Base-by-base conservation (phyloP, 2,329 filamentous ascomycete genomes). In the Diaporthe sp. region DNA sequence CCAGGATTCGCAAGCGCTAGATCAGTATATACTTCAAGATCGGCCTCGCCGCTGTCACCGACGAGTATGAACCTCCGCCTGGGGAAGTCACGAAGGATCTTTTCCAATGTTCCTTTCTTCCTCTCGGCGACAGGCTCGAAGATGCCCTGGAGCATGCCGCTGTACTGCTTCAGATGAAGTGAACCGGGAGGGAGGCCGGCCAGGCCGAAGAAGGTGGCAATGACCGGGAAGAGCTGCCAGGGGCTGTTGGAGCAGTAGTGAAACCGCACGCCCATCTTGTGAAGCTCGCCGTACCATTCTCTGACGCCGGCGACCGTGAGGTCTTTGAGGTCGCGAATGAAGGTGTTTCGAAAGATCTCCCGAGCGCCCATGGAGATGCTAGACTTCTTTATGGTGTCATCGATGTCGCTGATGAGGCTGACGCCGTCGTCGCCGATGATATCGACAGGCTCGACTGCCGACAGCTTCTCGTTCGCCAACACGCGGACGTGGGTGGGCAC, bases 231-330 rank as follows among this genome's bases (percentile, higher is more conserved):
- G 9, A 99, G 89, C 82, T 99, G 97, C 97, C 97, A 99, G 0
- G 97, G 97, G 68, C 96, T 97, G 83, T 99, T 99, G n/a, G 97
- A 99, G 77, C 98, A 97, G 82, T 99, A 99, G 82, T 99, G 97
- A 70, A 99, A 89, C 79, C 92, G 91, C 33, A 98, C 96, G 25
- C 96, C 95, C 85, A 96, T 91, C 28, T 92, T 87, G 52, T 93
- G 89, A 84, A 99, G 88, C 28, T 88, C 88, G 47, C 87, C 91
- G 81, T 98, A 99, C 96, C 97, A 98, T 76, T 97, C 95, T 74
- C 88, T 90, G 28, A 98, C 96, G 2, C 97, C 97, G 22, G 95
- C 93, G 30, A 99, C 92, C 0, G 92, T 95, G 60, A 98, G 87
- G 75, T 96, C 95, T 4, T 85, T 87, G 1, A 98, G 86, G 58